Conservation (phyloP, 441 rosid genomes). For the Adansonia rubrostipa region DNA sequence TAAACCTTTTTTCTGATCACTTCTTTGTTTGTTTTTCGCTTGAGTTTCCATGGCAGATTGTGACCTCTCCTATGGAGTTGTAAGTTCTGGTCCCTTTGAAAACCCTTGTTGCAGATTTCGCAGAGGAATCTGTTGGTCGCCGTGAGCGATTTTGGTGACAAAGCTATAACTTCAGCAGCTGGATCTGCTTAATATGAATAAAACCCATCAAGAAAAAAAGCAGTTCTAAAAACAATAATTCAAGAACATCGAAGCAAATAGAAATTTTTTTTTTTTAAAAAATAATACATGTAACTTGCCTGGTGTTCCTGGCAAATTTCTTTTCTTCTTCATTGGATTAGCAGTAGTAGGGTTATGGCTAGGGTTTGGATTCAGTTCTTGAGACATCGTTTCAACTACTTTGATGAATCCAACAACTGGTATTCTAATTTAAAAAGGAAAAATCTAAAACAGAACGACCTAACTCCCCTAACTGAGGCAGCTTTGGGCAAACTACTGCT, state of each 20-base stretch:
- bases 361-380: slow-evolving; percentile 49
- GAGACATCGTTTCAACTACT: slow-evolving; percentile 39
- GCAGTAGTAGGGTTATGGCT: slow-evolving; percentile 38
- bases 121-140: slow-evolving; percentile 79
- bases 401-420: slow-evolving; percentile 1
- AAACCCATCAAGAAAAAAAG: not conserved
- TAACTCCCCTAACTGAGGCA: slow-evolving; percentile 19
- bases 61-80: slow-evolving; percentile 91
- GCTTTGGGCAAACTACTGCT: not conserved
- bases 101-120: slow-evolving; percentile 87
- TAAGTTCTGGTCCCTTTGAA: slow-evolving; percentile 87
- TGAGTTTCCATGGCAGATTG: slow-evolving; percentile 91
- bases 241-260: not conserved
- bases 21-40: slow-evolving; percentile 65
- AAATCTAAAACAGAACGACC: slow-evolving; percentile 26
- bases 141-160: slow-evolving; percentile 81
- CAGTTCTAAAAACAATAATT: not conserved
- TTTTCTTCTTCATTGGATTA: slow-evolving; percentile 42
- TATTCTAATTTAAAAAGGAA: not conserved
- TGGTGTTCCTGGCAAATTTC: slow-evolving; percentile 62
- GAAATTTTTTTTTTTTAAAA: not conserved
- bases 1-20: slow-evolving; percentile 64
- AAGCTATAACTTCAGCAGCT: slow-evolving; percentile 79
- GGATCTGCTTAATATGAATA: slow-evolving; percentile 56
- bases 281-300: slow-evolving; percentile 35